Conservation (phyloP, 768 basidiomycete genomes). For the Leccinum ochraceum region DNA sequence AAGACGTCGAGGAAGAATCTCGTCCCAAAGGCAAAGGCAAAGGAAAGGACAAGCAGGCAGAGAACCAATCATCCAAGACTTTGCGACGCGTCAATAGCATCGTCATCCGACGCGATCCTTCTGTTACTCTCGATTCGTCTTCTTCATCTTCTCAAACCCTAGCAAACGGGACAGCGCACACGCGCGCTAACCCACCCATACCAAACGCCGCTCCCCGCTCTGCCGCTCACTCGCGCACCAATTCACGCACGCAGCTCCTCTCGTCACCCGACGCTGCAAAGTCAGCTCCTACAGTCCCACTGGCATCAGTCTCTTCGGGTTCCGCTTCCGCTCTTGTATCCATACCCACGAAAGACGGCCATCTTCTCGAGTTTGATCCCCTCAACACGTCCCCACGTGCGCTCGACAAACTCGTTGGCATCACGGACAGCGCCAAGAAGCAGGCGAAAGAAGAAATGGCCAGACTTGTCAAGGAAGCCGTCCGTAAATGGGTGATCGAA, state of each 20-base stretch:
- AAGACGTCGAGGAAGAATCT: slow-evolving; percentile 27
- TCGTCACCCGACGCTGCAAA: slow-evolving; percentile 3
- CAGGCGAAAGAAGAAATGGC: slow-evolving; percentile 78
- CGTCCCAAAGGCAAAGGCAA: slow-evolving; percentile 19
- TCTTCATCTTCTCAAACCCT: slow-evolving; percentile 26
- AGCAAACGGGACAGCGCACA: slow-evolving; percentile 20
- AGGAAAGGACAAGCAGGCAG: slow-evolving; percentile 27
- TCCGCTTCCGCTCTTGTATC: slow-evolving; percentile 63
- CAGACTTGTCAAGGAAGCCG: slow-evolving; percentile 66
- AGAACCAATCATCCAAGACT: slow-evolving; percentile 12
- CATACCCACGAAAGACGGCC: slow-evolving; percentile 80
- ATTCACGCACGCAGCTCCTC: slow-evolving; percentile 34
- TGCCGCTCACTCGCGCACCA: slow-evolving; percentile 41
- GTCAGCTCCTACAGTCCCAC: neutral
- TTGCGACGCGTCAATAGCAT: slow-evolving; percentile 57
- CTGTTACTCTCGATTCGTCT: slow-evolving; percentile 39
- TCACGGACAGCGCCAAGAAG: slow-evolving; percentile 81
- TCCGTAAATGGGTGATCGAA: slow-evolving; percentile 74
- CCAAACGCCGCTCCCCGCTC: neutral
- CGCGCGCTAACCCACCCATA: slow-evolving; percentile 14
- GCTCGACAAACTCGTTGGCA: slow-evolving; percentile 75
- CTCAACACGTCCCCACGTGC: slow-evolving; percentile 69
- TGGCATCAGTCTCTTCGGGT: slow-evolving; percentile 6
- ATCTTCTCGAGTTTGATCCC: slow-evolving; percentile 84
- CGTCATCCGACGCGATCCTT: slow-evolving; percentile 59